Conservation (phyloP, 2,329 filamentous ascomycete genomes). For the Beauveria brongniartii region DNA sequence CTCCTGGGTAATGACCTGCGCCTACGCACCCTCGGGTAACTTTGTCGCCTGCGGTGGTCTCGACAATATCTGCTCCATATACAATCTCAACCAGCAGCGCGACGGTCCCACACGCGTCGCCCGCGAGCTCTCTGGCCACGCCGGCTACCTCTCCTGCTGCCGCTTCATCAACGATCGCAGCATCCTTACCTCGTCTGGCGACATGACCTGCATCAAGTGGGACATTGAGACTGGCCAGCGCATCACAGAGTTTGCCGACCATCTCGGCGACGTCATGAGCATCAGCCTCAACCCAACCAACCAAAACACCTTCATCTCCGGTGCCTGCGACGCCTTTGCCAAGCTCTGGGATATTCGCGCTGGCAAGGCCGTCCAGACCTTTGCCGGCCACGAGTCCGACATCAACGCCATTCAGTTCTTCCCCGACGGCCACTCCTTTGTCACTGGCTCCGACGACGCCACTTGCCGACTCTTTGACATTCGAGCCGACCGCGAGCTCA, state of each 20-base stretch:
- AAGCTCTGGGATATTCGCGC: slow-evolving; percentile 99
- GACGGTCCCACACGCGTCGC: slow-evolving; percentile 97
- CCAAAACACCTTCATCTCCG: slow-evolving; percentile 99
- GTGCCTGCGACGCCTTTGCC: slow-evolving; percentile 95
- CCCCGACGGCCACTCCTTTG: slow-evolving; percentile 96
- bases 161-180: slow-evolving; percentile 97
- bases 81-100: slow-evolving; percentile 89
- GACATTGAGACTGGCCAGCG: slow-evolving; percentile 97
- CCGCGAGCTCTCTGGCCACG: slow-evolving; percentile 91
- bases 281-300: slow-evolving; percentile 99
- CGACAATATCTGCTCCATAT: slow-evolving; percentile 99
- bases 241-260: slow-evolving; percentile 95
- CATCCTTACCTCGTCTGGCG: slow-evolving; percentile 94
- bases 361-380: slow-evolving; percentile 96
- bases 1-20: slow-evolving; percentile 99
- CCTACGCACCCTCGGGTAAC: slow-evolving; percentile 95
- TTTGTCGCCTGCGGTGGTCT: slow-evolving; percentile 97
- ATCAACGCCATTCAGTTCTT: slow-evolving; percentile 99
- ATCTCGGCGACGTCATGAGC: slow-evolving; percentile 98
- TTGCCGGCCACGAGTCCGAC: slow-evolving; percentile 95
- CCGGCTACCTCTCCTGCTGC: slow-evolving; percentile 95
- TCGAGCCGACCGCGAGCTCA: slow-evolving; percentile 76
- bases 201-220: slow-evolving; percentile 99
- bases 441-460: slow-evolving; percentile 94
- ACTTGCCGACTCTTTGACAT: slow-evolving; percentile 98